Evolutionary conservation across 2,329 filamentous ascomycete species (phyloP), one percentile per base, ranked within the genome.

Genomic region (Rutstroemia sydowiana): DNA sequence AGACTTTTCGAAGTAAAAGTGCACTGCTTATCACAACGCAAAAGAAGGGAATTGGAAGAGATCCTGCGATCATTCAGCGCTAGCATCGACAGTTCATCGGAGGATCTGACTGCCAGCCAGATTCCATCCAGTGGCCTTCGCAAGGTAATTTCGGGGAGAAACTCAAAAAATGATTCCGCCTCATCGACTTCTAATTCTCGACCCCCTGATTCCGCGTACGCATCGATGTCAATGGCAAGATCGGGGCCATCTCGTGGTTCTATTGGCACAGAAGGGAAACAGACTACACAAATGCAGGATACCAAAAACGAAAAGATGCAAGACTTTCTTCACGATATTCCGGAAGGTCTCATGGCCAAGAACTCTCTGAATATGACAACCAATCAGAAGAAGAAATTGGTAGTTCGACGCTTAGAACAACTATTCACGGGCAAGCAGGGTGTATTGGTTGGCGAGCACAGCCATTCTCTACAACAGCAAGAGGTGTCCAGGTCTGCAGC

Each of bases 1-100:
- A 89, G 87, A 63, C 69, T 95, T 0, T 92, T 95, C 60, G 89
- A 95, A 65, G 81, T 95, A 55, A 85, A 87, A 59, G 78, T 91
- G 28, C 87, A 93, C 60, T 82, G 84, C 0, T 68, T 95, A 37
- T 78, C 86, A 0, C 75, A 80, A 43, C 75, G 79, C 45, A 91
- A 89, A 70, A 89, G 86, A 67, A 76, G 82, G 52, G 87, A 93
- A 57, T 68, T 95, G 18, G 88, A 95, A 63, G 78, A 83, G 6
- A 81, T 83, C 0, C 69, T 95, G 9, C 79, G 82, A 50, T 81
- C 83, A 45, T 91, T 92, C 58, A 82, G 84, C 1, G 75, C 81
- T 1, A 78, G 73, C 23, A 73, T 91, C 3, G 77, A 82, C 20
- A 73, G 67, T 9, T 77, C 76, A 0, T 68, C 42, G 23, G 63